Conservation (phyloP, 2,329 filamentous ascomycete species). For the Cylindrodendrum hubeiense region DNA sequence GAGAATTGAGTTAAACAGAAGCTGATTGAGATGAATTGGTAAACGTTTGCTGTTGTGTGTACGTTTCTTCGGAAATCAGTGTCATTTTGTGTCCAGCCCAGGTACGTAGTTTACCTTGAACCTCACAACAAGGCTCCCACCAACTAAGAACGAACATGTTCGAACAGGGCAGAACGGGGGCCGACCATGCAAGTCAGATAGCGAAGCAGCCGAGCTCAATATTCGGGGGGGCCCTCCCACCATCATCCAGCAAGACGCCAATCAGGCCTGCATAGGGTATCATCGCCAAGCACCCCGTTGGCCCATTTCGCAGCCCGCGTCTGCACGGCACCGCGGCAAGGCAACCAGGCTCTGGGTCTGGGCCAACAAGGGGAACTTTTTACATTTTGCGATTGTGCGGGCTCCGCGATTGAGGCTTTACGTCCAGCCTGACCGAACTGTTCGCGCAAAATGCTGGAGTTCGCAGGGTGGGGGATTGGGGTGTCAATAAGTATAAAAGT, state of each 20-base stretch:
- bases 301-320: not conserved
- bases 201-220: not conserved
- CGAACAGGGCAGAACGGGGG: conserved; percentile 17
- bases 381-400: conserved; percentile 16
- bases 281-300: not conserved
- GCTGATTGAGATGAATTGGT: too few relatives aligned
- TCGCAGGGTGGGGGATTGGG: not conserved
- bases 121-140: not conserved
- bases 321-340: conserved; percentile 1
- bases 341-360: conserved; percentile 24
- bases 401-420: conserved; percentile 7
- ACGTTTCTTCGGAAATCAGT: not conserved
- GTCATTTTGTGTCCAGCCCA: not conserved
- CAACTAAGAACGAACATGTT: not conserved
- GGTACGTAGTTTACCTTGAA: not conserved
- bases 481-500: conserved; percentile 10
- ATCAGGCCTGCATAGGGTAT: conserved; percentile 24
- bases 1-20: too few relatives aligned
- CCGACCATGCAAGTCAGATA: conserved; percentile 21
- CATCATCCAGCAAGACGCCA: conserved; percentile 24
- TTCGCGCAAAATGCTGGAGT: conserved; percentile 9
- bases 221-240: conserved; percentile 13
- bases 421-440: not conserved
- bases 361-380: conserved; percentile 13
- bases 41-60: not conserved